A percentile compares a stretch with the other conserved stretches of the same genome.
Conservation (phyloP, 805 yeast species). For the Henningerozyma blattae region DNA sequence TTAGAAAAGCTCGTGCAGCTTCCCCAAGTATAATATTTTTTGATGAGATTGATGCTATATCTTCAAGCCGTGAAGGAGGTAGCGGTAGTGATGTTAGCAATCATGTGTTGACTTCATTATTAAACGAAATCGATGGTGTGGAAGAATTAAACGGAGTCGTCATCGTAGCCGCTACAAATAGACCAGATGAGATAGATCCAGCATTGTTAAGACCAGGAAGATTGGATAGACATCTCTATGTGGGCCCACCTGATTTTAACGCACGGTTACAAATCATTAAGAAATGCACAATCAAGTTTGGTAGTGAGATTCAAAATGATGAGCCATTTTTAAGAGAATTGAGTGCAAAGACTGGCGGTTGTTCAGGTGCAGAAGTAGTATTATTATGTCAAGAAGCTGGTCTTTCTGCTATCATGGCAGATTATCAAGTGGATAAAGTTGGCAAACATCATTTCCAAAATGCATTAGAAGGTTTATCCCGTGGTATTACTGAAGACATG, state of each 20-base stretch:
- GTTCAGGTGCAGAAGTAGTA: slow-evolving; percentile 95
- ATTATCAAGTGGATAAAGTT: slow-evolving; percentile 42
- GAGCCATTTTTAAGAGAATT: slow-evolving; percentile 39
- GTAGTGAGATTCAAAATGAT: slow-evolving; percentile 30
- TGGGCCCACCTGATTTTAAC: slow-evolving; percentile 75
- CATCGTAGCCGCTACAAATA: slow-evolving; percentile 89
- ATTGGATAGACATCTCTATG: slow-evolving; percentile 85
- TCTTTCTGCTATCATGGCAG: slow-evolving; percentile 80
- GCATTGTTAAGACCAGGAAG: slow-evolving; percentile 94
- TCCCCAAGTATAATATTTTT: slow-evolving; percentile 89
- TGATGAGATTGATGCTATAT: slow-evolving; percentile 93
- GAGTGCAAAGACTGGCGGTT: slow-evolving; percentile 68
- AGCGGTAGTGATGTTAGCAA: slow-evolving; percentile 58
- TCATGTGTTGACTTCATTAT: slow-evolving; percentile 77
- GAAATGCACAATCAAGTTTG: slow-evolving; percentile 61
- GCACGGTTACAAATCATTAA: slow-evolving; percentile 71
- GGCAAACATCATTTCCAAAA: slow-evolving; percentile 54
- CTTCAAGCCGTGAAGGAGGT: slow-evolving; percentile 57
- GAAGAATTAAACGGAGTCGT: slow-evolving; percentile 91
- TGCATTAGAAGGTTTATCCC: slow-evolving; percentile 57
- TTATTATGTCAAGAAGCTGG: slow-evolving; percentile 93
- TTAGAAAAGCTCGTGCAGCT: slow-evolving; percentile 88
- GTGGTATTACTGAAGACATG: slow-evolving; percentile 82
- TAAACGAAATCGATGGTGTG: slow-evolving; percentile 95
- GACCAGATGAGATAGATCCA: slow-evolving; percentile 88